Base-by-base conservation (phyloP, 306 rosid genomes). In the Trifolium subterraneum region DNA sequence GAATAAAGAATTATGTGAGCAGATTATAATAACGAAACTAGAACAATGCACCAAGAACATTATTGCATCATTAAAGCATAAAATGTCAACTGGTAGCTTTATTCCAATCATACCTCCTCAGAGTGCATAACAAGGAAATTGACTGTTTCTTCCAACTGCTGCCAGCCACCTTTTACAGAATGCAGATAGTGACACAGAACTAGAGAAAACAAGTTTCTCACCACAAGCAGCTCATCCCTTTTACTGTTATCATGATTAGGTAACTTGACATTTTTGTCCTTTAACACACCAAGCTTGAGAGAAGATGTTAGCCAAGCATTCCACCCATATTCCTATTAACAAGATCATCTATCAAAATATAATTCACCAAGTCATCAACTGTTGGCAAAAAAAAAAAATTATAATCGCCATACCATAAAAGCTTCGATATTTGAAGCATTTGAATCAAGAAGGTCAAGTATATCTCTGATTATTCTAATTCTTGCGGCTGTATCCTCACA, bases 121-220 rank as follows among this genome's bases (percentile, higher is more conserved):
- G 75, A 80, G 69, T 86, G 87, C 88, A 84, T 77, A 54, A 84
- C 82, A 27, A 93, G 83, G 79, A 94, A 90, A 78, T 86, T 91
- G 72, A 83, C 83, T 0, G 97, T 91, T 83, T 94, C 97, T 81
- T 94, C 97, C 82, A 94, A 83, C 67, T 88, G 97, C 79, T 94
- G 95, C 98, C 98, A 94, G 74, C 98, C 98, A 68, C 98, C 98
- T 82, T 88, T 94, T 56, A 94, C 85, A 68, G 90, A 87, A 78
- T 86, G 84, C 83, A 91, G 79, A 67, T 80, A 87, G 82, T 94
- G 83, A 82, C 96, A 79, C 74, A 94, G 97, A 82, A 94, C 97
- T 38, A 86, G 86, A 74, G 84, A 87, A 81, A 87, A 94, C 81
- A 94, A 80, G 76, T 82, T 90, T 82, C 95, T 84, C 72, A 88